These are phyloP conservation scores for Chloromonas sp. DNA, from an alignment of 163 green algal genomes.

Conservation along the genomic window DNA sequence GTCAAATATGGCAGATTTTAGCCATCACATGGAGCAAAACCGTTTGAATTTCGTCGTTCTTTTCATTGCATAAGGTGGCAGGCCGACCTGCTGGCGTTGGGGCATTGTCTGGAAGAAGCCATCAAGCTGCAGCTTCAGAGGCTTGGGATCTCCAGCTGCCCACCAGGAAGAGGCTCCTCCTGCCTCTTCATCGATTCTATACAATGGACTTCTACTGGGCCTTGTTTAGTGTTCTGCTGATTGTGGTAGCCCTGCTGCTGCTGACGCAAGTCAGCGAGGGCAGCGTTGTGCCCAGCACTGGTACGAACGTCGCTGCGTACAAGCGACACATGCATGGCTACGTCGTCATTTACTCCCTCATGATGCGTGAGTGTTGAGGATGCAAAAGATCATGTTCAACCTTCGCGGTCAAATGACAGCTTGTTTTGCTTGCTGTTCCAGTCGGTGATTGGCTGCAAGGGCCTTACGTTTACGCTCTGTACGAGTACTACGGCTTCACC, in stretches of 20 bases:
- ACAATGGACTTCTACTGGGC: slow-evolving; percentile 51
- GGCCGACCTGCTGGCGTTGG: no score
- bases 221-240: slow-evolving; percentile 48
- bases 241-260: slow-evolving; percentile 52
- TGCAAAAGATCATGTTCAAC: neutral
- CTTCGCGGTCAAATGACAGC: no score
- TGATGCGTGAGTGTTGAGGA: slow-evolving; percentile 79
- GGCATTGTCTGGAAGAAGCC: no score
- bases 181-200: no score
- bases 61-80: no score
- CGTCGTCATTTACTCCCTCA: slow-evolving; percentile 79
- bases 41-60: no score
- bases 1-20: no score
- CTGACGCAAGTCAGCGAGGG: slow-evolving; percentile 34
- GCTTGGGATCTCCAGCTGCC: no score
- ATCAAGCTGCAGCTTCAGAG: no score
- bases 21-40: no score
- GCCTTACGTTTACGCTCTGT: slow-evolving; percentile 88
- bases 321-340: slow-evolving; percentile 10
- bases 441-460: slow-evolving; percentile 91
- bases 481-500: slow-evolving; percentile 76
- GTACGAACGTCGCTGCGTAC: slow-evolving; percentile 5
- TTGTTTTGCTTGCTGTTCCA: slow-evolving; percentile 23
- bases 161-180: no score
- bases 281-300: slow-evolving; percentile 12